Percentiles rank a stretch among this genome's conserved stretches.
Conservation (phyloP, 2,329 filamentous ascomycete genomes). For the Aspergillus sp. region DNA sequence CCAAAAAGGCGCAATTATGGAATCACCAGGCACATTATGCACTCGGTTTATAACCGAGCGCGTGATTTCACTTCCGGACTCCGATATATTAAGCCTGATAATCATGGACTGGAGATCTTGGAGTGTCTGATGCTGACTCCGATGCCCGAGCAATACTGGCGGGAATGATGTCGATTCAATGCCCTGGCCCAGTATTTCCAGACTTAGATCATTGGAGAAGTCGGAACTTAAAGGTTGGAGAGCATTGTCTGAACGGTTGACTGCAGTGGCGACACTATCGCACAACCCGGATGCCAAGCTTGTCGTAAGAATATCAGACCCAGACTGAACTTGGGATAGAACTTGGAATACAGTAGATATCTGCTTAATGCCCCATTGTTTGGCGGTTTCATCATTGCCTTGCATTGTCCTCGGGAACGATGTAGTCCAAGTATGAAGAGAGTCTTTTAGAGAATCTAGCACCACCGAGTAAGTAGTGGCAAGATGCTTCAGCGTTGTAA, state of each 20-base stretch:
- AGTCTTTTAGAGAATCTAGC: slow-evolving; percentile 61
- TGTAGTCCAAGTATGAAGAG: slow-evolving; percentile 74
- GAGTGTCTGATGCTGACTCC: slow-evolving; percentile 64
- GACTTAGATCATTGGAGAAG: slow-evolving; percentile 14
- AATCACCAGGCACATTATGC: slow-evolving; percentile 53
- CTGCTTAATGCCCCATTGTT: slow-evolving; percentile 67
- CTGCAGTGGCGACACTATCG: slow-evolving; percentile 61
- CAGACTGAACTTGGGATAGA: slow-evolving; percentile 56
- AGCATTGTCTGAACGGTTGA: slow-evolving; percentile 30
- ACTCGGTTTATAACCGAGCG: slow-evolving; percentile 62
- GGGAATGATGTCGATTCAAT: slow-evolving; percentile 43
- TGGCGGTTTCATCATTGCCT: slow-evolving; percentile 72
- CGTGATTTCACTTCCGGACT: slow-evolving; percentile 49
- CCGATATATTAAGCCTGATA: slow-evolving; percentile 49
- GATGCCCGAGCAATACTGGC: slow-evolving; percentile 58
- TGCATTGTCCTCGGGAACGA: slow-evolving; percentile 80
- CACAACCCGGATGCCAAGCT: slow-evolving; percentile 55
- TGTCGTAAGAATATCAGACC: slow-evolving; percentile 25
- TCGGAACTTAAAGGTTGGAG: slow-evolving; percentile 23
- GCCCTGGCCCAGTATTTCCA: slow-evolving; percentile 22
- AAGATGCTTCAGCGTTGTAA: slow-evolving; percentile 53
- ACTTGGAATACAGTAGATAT: slow-evolving; percentile 69
- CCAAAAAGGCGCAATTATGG: slow-evolving; percentile 72
- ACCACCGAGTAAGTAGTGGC: slow-evolving; percentile 59
- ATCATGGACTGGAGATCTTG: slow-evolving; percentile 56